Evolutionary conservation across 2,329 filamentous ascomycete species (phyloP).

Genomic region (Aureobasidium leucospermi): DNA sequence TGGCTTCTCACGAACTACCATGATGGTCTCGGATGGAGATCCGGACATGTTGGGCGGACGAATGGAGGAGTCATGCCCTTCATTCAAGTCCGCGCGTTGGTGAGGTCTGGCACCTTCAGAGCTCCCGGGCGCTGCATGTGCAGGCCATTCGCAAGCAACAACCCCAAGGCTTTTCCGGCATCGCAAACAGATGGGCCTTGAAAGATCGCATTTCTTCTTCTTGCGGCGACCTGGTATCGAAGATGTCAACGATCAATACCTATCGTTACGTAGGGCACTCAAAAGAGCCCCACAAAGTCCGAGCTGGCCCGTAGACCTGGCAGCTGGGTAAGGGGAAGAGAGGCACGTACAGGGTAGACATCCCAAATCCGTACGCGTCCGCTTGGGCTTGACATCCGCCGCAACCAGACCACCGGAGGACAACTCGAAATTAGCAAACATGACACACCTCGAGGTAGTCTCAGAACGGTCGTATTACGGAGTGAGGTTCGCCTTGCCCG

Average conservation of each 20-base stretch:
- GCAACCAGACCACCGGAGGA: slow-evolving; percentile 5
- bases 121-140: not conserved
- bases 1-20: not conserved
- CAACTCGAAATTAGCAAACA: slow-evolving; percentile 13
- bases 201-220: slow-evolving; percentile 10
- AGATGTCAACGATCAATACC: not conserved
- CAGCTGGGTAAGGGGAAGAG: not conserved
- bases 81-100: not conserved
- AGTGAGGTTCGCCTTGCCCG: not conserved
- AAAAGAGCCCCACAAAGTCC: not conserved
- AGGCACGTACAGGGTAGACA: slow-evolving; percentile 9
- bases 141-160: slow-evolving; percentile 2
- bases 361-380: slow-evolving; percentile 7
- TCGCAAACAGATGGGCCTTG: slow-evolving; percentile 1
- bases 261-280: not conserved
- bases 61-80: not conserved
- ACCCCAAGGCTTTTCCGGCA: slow-evolving; percentile 3
- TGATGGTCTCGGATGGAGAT: not conserved
- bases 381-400: slow-evolving; percentile 6
- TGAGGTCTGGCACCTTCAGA: not conserved
- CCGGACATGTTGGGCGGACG: not conserved
- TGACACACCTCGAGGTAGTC: not conserved
- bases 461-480: not conserved
- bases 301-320: not conserved
- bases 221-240: not conserved